Evolutionary conservation across 2,329 filamentous ascomycete species (phyloP).

Genomic region (Akanthomyces lecanii): DNA sequence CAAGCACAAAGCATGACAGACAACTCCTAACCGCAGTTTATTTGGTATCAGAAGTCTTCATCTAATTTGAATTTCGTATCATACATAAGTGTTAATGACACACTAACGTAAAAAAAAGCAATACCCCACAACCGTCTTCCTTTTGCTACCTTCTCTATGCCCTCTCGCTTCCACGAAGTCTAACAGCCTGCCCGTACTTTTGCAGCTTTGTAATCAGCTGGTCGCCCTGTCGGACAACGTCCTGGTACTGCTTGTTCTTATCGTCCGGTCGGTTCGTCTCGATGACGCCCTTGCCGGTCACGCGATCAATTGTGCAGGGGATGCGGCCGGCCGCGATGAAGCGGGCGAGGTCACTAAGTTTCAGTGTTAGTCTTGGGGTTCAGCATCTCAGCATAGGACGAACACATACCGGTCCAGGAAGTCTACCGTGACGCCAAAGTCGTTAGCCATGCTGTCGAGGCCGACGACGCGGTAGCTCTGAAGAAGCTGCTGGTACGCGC

Average conservation of each 20-base stretch:
- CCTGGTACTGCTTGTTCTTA: constrained; percentile 99
- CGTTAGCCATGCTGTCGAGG: constrained; percentile 93
- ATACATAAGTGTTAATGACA: constrained; percentile 15
- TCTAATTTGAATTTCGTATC: constrained; percentile 15
- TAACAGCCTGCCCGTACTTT: constrained; percentile 96
- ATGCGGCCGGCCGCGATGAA: constrained; percentile 95
- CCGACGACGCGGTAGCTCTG: constrained; percentile 97
- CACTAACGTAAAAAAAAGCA: constrained; percentile 6
- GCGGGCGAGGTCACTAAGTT: constrained; percentile 77
- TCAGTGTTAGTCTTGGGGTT: background rate
- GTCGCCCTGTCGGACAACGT: constrained; percentile 96
- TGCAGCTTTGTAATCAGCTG: constrained; percentile 98
- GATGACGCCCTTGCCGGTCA: constrained; percentile 92
- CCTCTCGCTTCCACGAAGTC: constrained; percentile 89
- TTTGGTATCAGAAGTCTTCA: constrained; percentile 13
- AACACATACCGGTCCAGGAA: constrained; percentile 80
- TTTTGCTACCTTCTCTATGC: constrained; percentile 47
- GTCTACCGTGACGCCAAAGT: constrained; percentile 95
- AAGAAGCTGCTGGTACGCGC: constrained; percentile 92
- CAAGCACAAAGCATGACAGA: background rate
- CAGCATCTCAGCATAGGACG: background rate
- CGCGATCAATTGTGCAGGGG: constrained; percentile 94
- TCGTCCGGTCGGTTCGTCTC: constrained; percentile 97
- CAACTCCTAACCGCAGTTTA: background rate
- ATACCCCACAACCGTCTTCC: background rate